phyloP scores from a whole-genome alignment of 106 monocot species.

The Dioscorea dumetorum region DNA sequence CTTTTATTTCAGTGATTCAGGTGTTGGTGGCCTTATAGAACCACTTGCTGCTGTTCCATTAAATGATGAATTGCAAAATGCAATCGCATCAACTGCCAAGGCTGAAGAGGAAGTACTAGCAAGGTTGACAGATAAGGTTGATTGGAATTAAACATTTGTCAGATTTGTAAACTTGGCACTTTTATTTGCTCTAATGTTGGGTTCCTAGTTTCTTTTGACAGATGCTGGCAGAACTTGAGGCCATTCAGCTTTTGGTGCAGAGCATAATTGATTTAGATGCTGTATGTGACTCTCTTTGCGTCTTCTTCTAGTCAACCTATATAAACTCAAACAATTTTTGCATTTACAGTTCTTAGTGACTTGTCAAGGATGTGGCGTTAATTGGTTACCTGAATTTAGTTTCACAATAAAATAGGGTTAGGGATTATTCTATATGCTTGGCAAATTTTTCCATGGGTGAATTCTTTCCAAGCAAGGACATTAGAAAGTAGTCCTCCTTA shows the following conservation, averaged over 20 bases:
- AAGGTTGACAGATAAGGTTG: constrained; percentile 72
- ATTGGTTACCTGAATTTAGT: too few species aligned
- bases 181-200: too few species aligned
- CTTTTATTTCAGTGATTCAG: constrained; percentile 42
- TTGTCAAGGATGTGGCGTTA: too few species aligned
- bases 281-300: constrained; percentile 32
- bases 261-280: constrained; percentile 50
- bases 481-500: too few species aligned
- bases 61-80: constrained; percentile 78
- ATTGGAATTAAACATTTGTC: too few species aligned
- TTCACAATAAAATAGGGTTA: too few species aligned
- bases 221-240: constrained; percentile 57
- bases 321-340: neutral
- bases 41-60: constrained; percentile 64
- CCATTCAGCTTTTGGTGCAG: constrained; percentile 37
- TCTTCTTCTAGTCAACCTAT: neutral
- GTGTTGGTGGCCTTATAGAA: constrained; percentile 54
- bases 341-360: too few species aligned
- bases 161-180: too few species aligned
- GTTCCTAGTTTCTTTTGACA: constrained; percentile 4
- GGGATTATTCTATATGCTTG: too few species aligned
- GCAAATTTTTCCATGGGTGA: too few species aligned
- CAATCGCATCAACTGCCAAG: constrained; percentile 41
- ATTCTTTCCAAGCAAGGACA: too few species aligned
- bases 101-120: constrained; percentile 78